A percentile compares a stretch with the other conserved stretches of the same genome.
Conservation (phyloP, 2,329 filamentous ascomycete genomes). For the Cercospora sp. region DNA sequence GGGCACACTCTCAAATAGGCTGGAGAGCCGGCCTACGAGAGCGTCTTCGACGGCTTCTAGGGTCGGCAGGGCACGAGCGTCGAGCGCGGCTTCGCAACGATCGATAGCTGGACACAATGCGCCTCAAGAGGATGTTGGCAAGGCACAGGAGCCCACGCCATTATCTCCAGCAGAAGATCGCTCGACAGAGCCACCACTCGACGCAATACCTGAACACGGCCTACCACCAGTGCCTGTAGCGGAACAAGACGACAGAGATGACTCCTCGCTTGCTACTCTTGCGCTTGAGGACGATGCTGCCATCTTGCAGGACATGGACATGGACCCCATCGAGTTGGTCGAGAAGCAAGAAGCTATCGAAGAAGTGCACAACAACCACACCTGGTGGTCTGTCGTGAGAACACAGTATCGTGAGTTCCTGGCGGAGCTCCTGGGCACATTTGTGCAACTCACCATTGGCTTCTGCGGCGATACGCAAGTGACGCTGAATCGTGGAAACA, state of each 20-base stretch:
- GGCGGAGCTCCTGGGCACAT: constrained; percentile 55
- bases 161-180: not conserved
- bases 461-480: constrained; percentile 54
- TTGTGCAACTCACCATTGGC: constrained; percentile 44
- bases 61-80: constrained; percentile 21
- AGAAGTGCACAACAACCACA: constrained; percentile 50
- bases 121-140: constrained; percentile 24
- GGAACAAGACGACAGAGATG: constrained; percentile 12
- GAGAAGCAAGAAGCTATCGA: constrained; percentile 43
- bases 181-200: not conserved
- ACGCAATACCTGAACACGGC: constrained; percentile 21
- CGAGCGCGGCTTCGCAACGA: constrained; percentile 18
- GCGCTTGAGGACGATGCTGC: constrained; percentile 41
- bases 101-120: constrained; percentile 37
- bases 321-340: constrained; percentile 44
- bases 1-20: constrained; percentile 22
- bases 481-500: constrained; percentile 37
- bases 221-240: constrained; percentile 14
- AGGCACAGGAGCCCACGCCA: constrained; percentile 2
- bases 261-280: constrained; percentile 33
- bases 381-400: constrained; percentile 52
- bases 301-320: constrained; percentile 46
- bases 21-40: constrained; percentile 25
- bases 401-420: constrained; percentile 56
- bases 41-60: constrained; percentile 31